Base-by-base conservation (phyloP, 139 green algal species). In the Yamagishiella unicocca region DNA sequence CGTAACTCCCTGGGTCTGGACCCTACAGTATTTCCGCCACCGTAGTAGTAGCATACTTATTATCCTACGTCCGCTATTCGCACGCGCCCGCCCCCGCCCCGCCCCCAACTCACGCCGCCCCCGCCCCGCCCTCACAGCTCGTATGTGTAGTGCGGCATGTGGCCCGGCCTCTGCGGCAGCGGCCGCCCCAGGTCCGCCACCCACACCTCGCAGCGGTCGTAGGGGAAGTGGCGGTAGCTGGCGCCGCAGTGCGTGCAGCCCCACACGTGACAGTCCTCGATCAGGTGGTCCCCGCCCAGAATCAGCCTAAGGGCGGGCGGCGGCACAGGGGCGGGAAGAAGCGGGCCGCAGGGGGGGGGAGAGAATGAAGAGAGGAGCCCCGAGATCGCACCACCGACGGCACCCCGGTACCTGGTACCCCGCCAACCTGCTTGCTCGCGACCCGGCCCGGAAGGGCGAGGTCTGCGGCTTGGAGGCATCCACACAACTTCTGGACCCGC, bases 211-310 rank as follows among this genome's bases (percentile, higher is more conserved):
- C 64, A 77, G 19, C 42, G 4, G 33, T 86, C 80, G 43, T 77
- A 86, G 43, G 80, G 80, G 31, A 77, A 86, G 43, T 53, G 17
- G n/a, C 80, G 43, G 80, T 42, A 68, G n/a, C 22, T 33, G 21
- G 62, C 62, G 17, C 21, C 14, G 64, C 43, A 86, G 43, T 9
- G n/a, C 19, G 61, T 76, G 82, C 90, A 93, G 4, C 79, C 87
- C 91, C 88, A 93, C 53, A 90, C 83, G 53, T 90, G 90, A 61
- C 77, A 88, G 81, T 84, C 66, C 37, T 94, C 91, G 35, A 94
- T 93, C 38, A 94, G 76, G 50, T 94, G 89, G 46, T 94, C 91
- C 0, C 91, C 91, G 7, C 89, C 89, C 46, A 94, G 82, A 14
- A 94, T 85, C 4, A 94, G 71, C 35, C 88, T 85, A 42, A 22